Evolutionary conservation across 2,329 filamentous ascomycete genomes (phyloP).

Genomic region (Esteya vermicola): DNA sequence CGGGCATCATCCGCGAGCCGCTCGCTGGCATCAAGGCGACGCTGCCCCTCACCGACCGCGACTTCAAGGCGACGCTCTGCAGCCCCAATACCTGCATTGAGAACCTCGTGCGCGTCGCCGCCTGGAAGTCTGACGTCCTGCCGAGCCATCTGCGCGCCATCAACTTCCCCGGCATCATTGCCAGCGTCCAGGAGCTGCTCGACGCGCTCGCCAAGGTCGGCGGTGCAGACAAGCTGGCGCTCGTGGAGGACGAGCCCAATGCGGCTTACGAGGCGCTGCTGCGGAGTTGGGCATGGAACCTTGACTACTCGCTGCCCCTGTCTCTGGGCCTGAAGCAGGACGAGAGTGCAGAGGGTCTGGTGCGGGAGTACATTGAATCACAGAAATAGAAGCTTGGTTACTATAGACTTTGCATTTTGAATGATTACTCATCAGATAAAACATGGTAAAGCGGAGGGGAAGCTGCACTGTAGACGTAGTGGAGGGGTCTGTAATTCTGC

Average conservation of each 20-base stretch:
- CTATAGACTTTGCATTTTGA: too few relatives aligned
- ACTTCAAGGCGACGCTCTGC: slow-evolving; percentile 38
- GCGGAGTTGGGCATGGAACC: slow-evolving; percentile 43
- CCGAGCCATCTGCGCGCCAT: slow-evolving; percentile 33
- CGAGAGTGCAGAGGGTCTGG: slow-evolving; percentile 35
- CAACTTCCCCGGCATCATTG: slow-evolving; percentile 42
- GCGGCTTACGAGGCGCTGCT: slow-evolving; percentile 40
- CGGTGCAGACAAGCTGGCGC: slow-evolving; percentile 35
- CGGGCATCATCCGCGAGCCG: slow-evolving; percentile 50
- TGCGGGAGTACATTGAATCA: slow-evolving; percentile 38
- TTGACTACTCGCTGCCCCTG: slow-evolving; percentile 36
- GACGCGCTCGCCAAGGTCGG: slow-evolving; percentile 41
- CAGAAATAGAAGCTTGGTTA: slow-evolving; percentile 11
- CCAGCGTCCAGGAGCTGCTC: slow-evolving; percentile 45
- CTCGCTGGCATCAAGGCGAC: slow-evolving; percentile 37
- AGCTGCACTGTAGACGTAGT: too few relatives aligned
- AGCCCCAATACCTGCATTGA: slow-evolving; percentile 36
- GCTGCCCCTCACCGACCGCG: slow-evolving; percentile 34
- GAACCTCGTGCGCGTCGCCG: slow-evolving; percentile 34
- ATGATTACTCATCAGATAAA: too few relatives aligned
- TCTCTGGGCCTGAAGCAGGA: slow-evolving; percentile 37
- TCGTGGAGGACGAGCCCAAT: slow-evolving; percentile 40
- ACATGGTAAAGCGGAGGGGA: too few relatives aligned
- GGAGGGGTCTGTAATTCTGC: too few relatives aligned
- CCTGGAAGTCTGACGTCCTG: slow-evolving; percentile 24